These are phyloP conservation scores for Fusarium veterinarium DNA, from an alignment of 2,329 filamentous ascomycete species.

Conservation along the genomic window DNA sequence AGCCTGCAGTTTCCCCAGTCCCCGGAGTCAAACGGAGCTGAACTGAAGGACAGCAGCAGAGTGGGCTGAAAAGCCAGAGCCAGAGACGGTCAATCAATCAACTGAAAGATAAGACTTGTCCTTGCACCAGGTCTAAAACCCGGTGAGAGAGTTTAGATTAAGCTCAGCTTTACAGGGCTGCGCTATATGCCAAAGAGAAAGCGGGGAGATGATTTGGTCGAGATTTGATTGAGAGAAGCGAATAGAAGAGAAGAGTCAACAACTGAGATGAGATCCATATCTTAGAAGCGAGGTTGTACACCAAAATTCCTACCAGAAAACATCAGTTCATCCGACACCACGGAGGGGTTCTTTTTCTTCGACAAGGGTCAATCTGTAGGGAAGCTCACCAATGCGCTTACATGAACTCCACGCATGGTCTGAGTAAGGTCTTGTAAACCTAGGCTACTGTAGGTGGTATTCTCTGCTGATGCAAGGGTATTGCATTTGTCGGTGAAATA, in stretches of 20 bases:
- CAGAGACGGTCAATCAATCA: not conserved
- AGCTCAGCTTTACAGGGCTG: conserved; percentile 38
- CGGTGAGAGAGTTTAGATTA: conserved; percentile 16
- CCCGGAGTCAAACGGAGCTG: conserved; percentile 42
- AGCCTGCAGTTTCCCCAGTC: conserved; percentile 32
- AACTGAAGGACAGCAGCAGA: conserved; percentile 27
- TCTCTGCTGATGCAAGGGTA: conserved; percentile 18
- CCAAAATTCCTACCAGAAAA: conserved; percentile 12
- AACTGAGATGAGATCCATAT: not conserved
- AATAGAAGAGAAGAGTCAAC: conserved; percentile 5
- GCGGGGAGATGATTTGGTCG: conserved; percentile 1
- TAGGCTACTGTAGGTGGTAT: conserved; percentile 7
- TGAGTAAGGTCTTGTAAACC: conserved; percentile 30
- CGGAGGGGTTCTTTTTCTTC: not conserved
- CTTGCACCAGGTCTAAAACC: conserved; percentile 22
- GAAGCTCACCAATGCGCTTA: conserved; percentile 20
- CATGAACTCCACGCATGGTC: conserved; percentile 44
- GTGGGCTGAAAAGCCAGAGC: conserved; percentile 21
- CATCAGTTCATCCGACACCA: conserved; percentile 34
- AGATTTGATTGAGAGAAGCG: conserved; percentile 27
- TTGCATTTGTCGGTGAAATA: not conserved
- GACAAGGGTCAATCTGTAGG: conserved; percentile 9
- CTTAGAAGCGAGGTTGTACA: conserved; percentile 15
- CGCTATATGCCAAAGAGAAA: not conserved
- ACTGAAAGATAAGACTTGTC: conserved; percentile 9